These are phyloP conservation scores for Macrolepiota dolichaula DNA, from an alignment of 768 basidiomycete genomes.

Conservation along the genomic window DNA sequence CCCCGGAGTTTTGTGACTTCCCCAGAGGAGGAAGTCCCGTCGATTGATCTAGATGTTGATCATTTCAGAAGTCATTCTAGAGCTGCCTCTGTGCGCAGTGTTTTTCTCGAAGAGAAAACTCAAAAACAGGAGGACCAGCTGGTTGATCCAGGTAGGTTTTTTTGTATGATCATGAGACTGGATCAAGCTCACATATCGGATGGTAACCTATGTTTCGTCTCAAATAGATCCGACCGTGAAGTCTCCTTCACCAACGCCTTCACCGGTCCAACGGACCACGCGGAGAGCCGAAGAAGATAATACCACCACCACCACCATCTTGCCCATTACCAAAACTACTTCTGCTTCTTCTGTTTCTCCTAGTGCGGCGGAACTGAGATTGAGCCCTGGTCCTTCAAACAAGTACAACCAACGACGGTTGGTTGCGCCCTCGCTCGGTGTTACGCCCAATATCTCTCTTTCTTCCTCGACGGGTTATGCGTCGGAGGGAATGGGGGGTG, in stretches of 20 bases:
- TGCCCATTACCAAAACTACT: background rate
- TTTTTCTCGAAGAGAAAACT: background rate
- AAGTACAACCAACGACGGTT: background rate
- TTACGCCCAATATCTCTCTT: conserved; percentile 6
- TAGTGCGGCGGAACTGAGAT: background rate
- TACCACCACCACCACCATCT: too few species aligned
- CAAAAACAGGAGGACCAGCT: background rate
- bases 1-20: conserved; percentile 25
- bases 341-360: too few species aligned
- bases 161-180: too few species aligned
- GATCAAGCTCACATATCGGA: too few species aligned
- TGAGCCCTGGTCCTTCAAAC: background rate
- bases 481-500: conserved; percentile 5
- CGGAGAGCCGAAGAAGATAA: conserved; percentile 5
- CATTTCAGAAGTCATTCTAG: background rate
- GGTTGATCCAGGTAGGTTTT: background rate
- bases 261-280: background rate
- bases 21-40: background rate
- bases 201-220: too few species aligned
- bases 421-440: conserved; percentile 8
- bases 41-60: background rate
- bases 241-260: conserved; percentile 5
- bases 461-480: background rate
- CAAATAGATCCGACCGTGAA: background rate
- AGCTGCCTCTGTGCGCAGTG: background rate